These are phyloP conservation scores for Alternaria sp. DNA, from an alignment of 2,329 filamentous ascomycete genomes.

Conservation along the genomic window DNA sequence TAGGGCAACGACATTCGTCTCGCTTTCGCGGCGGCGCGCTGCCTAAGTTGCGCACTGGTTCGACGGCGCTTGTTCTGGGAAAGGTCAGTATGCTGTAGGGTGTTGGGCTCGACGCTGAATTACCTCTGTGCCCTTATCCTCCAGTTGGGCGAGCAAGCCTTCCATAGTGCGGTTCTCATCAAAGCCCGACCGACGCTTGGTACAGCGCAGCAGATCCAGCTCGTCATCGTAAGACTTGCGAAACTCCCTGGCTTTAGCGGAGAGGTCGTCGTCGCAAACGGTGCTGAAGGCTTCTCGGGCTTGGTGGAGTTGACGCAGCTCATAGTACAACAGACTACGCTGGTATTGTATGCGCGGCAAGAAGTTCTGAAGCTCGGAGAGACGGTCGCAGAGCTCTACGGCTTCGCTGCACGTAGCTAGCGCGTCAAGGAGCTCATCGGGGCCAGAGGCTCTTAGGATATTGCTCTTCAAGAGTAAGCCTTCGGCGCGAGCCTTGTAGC, in stretches of 20 bases:
- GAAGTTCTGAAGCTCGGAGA: constrained; percentile 25
- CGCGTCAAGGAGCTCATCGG: constrained; percentile 35
- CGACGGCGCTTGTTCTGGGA: constrained; percentile 31
- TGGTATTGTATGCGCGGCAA: constrained; percentile 37
- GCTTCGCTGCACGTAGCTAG: constrained; percentile 43
- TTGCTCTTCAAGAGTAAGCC: constrained; percentile 40
- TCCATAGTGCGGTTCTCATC: constrained; percentile 35
- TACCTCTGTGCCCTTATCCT: constrained; percentile 20
- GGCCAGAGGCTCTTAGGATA: constrained; percentile 27
- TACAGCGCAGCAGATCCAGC: constrained; percentile 13
- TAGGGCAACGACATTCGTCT: constrained; percentile 34
- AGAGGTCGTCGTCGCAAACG: constrained; percentile 5
- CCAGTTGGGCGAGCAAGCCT: constrained; percentile 23
- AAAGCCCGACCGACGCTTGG: constrained; percentile 35
- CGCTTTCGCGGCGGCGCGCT: constrained; percentile 26
- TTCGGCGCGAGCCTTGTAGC: constrained; percentile 32
- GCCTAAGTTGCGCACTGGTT: constrained; percentile 29
- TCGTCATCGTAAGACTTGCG: constrained; percentile 29
- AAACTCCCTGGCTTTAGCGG: constrained; percentile 16
- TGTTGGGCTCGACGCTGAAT: no score
- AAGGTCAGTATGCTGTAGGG: background rate
- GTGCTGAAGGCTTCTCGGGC: constrained; percentile 28
- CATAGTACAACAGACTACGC: constrained; percentile 30
- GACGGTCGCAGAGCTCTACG: constrained; percentile 33
- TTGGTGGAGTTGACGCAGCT: constrained; percentile 29